Base-by-base conservation (phyloP, 2,329 filamentous ascomycete species). In the Graphilbum fragrans region DNA sequence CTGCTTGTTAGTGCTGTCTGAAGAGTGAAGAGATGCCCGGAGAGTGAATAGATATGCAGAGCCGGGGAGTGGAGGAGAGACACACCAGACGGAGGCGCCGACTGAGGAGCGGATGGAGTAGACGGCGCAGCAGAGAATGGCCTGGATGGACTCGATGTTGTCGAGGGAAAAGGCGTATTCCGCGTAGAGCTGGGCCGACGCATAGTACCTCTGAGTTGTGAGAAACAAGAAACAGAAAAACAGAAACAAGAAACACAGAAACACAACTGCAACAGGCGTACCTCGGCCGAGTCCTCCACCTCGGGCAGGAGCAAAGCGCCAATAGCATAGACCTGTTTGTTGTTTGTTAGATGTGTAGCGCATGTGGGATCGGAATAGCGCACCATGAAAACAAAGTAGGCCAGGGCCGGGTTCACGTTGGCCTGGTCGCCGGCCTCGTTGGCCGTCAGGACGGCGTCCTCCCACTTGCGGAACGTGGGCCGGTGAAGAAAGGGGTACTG, bases 401-500 rank as follows among this genome's bases (percentile, higher is more conserved):
- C n/a, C 17, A 27, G 20, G 3, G 29, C 9, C 16, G 20, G 29
- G 18, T 18, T 21, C 6, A 6, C n/a, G n/a, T n/a, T 38, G 23
- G 37, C 10, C 27, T 8, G 7, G 17, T 5, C 19, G 27, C 31
- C 31, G 21, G 21, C 17, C 32, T 27, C 21, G 18, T 22, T 21
- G 4, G 33, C 33, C 11, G 18, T 9, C 8, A 35, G 19, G 2
- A 20, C 18, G 14, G 10, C 5, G 12, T n/a, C 22, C 16, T 41
- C 39, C 39, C 33, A 41, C 22, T 29, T n/a, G 3, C 20, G 11
- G 18, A 31, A 41, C 4, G 55, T 60, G 2, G 53, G 55, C 7
- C 47, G 47, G 36, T 60, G 57, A 14, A 60, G 44, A 35, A 59
- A 56, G 0, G 56, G 56, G 41, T 56, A 60, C 38, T 59, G 56